Conservation (phyloP, 1,139 yeast species). For the Scheffersomyces segobiensis region DNA sequence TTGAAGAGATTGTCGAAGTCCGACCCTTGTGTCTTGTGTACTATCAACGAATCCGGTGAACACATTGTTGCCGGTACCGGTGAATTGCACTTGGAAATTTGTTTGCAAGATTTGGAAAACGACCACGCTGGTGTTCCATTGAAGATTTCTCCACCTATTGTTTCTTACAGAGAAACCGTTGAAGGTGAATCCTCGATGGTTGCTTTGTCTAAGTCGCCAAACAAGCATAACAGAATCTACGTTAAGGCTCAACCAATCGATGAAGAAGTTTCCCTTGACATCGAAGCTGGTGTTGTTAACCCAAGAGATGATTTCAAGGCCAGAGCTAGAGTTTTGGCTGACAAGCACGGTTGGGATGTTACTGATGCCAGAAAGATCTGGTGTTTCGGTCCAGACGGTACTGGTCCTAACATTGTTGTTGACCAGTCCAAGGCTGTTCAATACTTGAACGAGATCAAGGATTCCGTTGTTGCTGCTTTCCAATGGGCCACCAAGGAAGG, state of each 20-base stretch:
- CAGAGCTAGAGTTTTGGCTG: slow-evolving; percentile 99
- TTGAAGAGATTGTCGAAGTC: slow-evolving; percentile 99
- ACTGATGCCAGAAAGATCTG: slow-evolving; percentile 99
- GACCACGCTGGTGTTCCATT: slow-evolving; percentile 99
- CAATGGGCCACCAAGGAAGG: slow-evolving; percentile 99
- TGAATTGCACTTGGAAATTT: slow-evolving; percentile 99
- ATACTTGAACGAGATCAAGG: slow-evolving; percentile 98
- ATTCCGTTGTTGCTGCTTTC: slow-evolving; percentile 99
- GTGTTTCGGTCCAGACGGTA: slow-evolving; percentile 99
- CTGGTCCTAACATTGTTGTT: slow-evolving; percentile 98
- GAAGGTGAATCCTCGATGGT: slow-evolving; percentile 89
- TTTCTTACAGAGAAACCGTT: slow-evolving; percentile 98
- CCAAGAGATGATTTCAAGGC: slow-evolving; percentile 99
- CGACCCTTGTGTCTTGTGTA: slow-evolving; percentile 95
- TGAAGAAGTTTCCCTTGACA: slow-evolving; percentile 91
- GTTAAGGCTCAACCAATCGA: slow-evolving; percentile 94
- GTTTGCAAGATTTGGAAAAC: slow-evolving; percentile 92
- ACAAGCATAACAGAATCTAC: slow-evolving; percentile 99
- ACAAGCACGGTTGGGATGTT: slow-evolving; percentile 99
- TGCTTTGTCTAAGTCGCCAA: slow-evolving; percentile 98
- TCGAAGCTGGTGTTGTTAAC: slow-evolving; percentile 87
- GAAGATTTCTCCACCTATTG: slow-evolving; percentile 97
- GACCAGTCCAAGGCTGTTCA: slow-evolving; percentile 99
- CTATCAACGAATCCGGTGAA: slow-evolving; percentile 95
- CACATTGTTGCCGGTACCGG: slow-evolving; percentile 99